Evolutionary conservation across 176 grass and related monocot genomes (phyloP), one percentile per base, ranked within the genome.

Genomic region (Guadua angustifolia): DNA sequence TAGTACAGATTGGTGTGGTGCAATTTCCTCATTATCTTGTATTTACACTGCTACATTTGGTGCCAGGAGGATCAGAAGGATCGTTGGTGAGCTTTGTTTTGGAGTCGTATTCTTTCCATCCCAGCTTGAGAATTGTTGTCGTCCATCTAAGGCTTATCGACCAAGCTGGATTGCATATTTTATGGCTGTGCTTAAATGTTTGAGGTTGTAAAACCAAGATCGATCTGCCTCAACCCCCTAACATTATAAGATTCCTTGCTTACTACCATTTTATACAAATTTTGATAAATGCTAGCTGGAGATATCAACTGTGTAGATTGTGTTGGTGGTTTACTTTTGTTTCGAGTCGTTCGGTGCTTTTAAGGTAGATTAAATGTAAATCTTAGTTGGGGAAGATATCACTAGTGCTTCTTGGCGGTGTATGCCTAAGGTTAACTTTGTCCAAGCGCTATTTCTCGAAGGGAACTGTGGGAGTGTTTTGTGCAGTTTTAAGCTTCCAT

Each of bases 151-250:
- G 11, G 67, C 18, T 9, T 45, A 44, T 12, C 45, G 52, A 6
- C 52, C 39, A 70, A 70, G 40, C 40, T 45, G 67, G 19, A 14
- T 50, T 66, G 25, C 77, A 66, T 66, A 65, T 45, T 78, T 79
- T 63, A 79, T 29, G 25, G 9, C 59, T 21, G 22, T 33, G 58
- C 42, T 63, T 63, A 65, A 47, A 19, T 78, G 58, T 63, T 22
- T 55, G 57, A 49, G 24, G 59, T 19, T 33, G 16, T 65, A 63
- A 62, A 65, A 65, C 21, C 25, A 32, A 16, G 14, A 26, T 65
- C 5, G 24, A 65, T 69, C 38, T 43, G 66, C 18, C 9, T 12
- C 66, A 69, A 13, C 38, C 52, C 17, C 18, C 25, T 38, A 43
- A 43, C 39, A 69, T 44, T n/a, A 69, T 38, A 69, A 42, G 9